Evolutionary conservation across 164 flowering plant genomes (phyloP).

Genomic region (Cinnamomum chago): DNA sequence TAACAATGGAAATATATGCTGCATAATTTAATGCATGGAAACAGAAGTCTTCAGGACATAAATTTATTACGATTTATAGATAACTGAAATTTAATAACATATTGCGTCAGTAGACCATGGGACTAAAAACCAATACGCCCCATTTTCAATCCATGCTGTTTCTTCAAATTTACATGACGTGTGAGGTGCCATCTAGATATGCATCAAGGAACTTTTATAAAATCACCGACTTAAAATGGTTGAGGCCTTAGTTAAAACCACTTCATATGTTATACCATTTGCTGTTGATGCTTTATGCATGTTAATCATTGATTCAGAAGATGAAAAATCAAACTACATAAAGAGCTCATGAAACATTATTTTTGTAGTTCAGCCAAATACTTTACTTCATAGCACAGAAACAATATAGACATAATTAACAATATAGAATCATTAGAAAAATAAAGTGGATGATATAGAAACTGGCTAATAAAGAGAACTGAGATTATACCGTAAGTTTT

Average conservation of each 20-base stretch:
- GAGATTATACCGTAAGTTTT: constrained; percentile 70
- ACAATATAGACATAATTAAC: background rate
- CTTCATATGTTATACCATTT: no score
- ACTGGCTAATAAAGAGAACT: background rate
- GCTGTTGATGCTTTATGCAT: background rate
- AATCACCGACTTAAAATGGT: background rate
- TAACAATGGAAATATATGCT: no score
- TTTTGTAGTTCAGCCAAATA: background rate
- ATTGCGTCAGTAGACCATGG: background rate
- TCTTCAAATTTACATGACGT: background rate
- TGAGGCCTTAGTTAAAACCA: background rate
- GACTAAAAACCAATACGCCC: no score
- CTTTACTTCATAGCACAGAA: background rate
- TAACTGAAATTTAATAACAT: background rate
- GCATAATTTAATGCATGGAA: background rate
- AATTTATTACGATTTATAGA: background rate
- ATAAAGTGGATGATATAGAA: background rate
- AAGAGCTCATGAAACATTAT: background rate
- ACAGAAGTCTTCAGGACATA: background rate
- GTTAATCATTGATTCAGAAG: background rate
- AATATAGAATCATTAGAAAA: background rate
- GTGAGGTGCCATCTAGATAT: background rate
- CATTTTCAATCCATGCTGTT: background rate
- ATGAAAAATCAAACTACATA: background rate
- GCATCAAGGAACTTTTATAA: no score